phyloP scores from a whole-genome alignment of 2,329 filamentous ascomycete genomes.

The Annulohypoxylon truncatum region DNA sequence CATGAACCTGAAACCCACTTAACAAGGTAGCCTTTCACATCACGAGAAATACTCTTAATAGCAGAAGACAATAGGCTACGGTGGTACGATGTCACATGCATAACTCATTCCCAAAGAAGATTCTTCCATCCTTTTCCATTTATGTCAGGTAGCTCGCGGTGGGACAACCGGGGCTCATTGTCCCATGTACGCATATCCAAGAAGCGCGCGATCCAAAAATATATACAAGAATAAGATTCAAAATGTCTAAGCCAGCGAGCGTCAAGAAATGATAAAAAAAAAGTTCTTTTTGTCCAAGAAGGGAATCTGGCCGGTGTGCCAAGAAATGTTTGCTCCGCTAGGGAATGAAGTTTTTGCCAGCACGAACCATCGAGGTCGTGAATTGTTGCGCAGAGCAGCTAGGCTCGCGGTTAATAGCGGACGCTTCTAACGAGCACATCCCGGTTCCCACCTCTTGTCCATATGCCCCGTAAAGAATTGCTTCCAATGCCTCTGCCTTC shows the following conservation, averaged over 20 bases:
- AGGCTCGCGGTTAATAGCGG: conserved; percentile 34
- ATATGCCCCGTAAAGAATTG: conserved; percentile 18
- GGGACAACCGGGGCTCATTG: conserved; percentile 33
- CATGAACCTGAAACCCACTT: background rate
- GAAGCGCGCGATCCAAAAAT: conserved; percentile 27
- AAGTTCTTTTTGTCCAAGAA: conserved; percentile 31
- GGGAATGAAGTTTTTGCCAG: conserved; percentile 32
- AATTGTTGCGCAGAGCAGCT: conserved; percentile 32
- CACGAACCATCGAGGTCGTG: conserved; percentile 41
- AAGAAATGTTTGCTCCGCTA: conserved; percentile 24
- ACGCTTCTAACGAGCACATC: conserved; percentile 14
- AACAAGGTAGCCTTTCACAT: conserved; percentile 8
- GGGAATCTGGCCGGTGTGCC: conserved; percentile 23
- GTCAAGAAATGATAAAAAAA: conserved; percentile 32
- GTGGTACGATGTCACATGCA: conserved; percentile 10
- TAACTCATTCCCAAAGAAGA: background rate
- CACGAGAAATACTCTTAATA: background rate
- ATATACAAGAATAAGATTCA: conserved; percentile 27
- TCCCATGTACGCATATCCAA: conserved; percentile 24
- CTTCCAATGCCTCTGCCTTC: conserved; percentile 1
- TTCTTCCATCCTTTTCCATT: conserved; percentile 21
- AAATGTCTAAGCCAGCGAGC: conserved; percentile 26
- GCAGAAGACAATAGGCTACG: conserved; percentile 10
- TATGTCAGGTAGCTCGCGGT: conserved; percentile 20
- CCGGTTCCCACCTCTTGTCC: conserved; percentile 12